Conservation (phyloP, 306 rosid species). For the Adenanthera pavonina region DNA sequence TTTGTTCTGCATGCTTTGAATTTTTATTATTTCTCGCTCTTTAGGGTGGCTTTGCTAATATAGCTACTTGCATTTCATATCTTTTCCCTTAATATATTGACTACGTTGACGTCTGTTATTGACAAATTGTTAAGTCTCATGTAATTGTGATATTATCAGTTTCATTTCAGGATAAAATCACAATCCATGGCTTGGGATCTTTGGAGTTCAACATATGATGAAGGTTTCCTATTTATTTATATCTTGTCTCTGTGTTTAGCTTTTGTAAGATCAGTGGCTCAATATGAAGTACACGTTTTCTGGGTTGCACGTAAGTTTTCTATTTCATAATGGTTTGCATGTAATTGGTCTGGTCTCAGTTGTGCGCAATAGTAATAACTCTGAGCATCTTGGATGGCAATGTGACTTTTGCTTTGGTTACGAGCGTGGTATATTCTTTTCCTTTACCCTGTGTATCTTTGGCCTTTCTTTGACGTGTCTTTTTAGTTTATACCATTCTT, state of each 20-base stretch:
- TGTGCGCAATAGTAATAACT: conserved; percentile 39
- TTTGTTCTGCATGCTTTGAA: not conserved
- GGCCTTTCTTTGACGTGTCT: not conserved
- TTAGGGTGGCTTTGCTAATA: not conserved
- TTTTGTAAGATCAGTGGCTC: conserved; percentile 15
- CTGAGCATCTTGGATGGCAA: conserved; percentile 49
- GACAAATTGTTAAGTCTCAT: not conserved
- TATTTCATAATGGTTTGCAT: conserved; percentile 22
- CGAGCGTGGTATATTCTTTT: conserved; percentile 54
- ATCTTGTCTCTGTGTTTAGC: conserved; percentile 4
- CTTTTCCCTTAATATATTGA: not conserved
- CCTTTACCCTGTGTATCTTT: conserved; percentile 19
- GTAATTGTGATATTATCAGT: not conserved
- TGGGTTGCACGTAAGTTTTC: conserved; percentile 18
- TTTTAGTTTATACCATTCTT: not conserved
- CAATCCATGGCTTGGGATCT: conserved; percentile 73
- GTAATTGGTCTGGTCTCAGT: conserved; percentile 45
- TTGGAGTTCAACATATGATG: conserved; percentile 60
- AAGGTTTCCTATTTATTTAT: conserved; percentile 55
- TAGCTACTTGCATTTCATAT: not conserved
- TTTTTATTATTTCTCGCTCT: not conserved
- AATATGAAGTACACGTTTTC: conserved; percentile 7
- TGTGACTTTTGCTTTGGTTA: conserved; percentile 56
- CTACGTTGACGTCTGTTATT: not conserved
- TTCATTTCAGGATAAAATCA: conserved; percentile 52